Conservation (phyloP, 768 basidiomycete species). For the Mycena rosella region DNA sequence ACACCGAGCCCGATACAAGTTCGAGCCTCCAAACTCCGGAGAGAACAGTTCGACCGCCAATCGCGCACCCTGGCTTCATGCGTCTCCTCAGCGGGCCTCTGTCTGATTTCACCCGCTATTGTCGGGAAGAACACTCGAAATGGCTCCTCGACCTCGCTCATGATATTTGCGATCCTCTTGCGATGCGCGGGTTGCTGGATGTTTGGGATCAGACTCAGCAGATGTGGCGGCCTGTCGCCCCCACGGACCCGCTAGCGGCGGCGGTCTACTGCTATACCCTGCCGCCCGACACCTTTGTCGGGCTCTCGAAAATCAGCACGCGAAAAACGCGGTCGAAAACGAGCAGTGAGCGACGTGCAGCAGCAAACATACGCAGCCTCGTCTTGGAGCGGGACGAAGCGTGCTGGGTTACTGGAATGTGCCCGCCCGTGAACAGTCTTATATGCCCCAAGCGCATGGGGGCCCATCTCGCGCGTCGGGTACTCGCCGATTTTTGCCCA, state of each 20-base stretch:
- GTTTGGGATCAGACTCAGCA: background rate
- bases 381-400: background rate
- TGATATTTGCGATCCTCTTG: slow-evolving; percentile 10
- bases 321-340: background rate
- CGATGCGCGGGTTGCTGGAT: background rate
- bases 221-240: background rate
- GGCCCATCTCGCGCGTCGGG: background rate
- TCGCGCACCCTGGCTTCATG: background rate
- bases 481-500: background rate
- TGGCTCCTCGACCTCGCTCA: slow-evolving; percentile 9
- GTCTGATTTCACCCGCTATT: background rate
- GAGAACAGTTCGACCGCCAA: too few relatives aligned
- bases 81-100: slow-evolving; percentile 2
- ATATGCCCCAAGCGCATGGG: background rate
- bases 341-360: background rate
- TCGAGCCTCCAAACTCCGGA: too few relatives aligned
- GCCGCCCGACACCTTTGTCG: background rate
- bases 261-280: background rate
- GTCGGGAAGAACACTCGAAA: background rate
- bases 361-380: background rate
- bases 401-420: background rate
- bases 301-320: background rate
- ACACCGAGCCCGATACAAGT: too few relatives aligned
- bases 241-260: background rate
- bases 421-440: background rate